A percentile compares a stretch with the other conserved stretches of the same genome.
phyloP scores from a whole-genome alignment of 768 basidiomycete genomes.

The Terana coerulea region DNA sequence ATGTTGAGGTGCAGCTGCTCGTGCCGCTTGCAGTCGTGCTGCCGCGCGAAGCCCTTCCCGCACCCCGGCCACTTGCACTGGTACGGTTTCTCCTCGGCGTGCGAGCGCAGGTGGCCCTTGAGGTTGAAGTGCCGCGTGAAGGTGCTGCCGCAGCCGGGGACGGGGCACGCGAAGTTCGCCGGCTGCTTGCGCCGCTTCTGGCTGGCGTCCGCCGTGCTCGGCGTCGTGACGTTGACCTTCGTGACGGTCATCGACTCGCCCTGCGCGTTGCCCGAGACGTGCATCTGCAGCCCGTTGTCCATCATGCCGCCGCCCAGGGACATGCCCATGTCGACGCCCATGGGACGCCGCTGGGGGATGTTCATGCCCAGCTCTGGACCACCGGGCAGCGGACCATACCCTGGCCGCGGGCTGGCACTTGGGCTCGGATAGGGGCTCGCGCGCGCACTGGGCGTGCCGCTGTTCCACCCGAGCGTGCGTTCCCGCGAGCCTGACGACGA shows the following conservation, averaged over 20 bases:
- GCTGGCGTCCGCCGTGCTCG: constrained; percentile 84
- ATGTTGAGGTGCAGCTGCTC: constrained; percentile 93
- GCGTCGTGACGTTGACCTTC: constrained; percentile 87
- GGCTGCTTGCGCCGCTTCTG: constrained; percentile 84
- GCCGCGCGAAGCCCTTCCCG: constrained; percentile 88
- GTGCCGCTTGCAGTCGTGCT: constrained; percentile 96
- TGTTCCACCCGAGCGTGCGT: constrained; percentile 20
- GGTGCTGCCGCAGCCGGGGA: constrained; percentile 94
- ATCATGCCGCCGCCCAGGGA: constrained; percentile 13
- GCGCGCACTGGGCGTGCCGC: constrained; percentile 29
- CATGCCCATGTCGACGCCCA: constrained; percentile 16
- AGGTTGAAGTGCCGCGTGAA: constrained; percentile 95
- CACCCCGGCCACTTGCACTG: constrained; percentile 94
- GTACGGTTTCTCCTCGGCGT: constrained; percentile 94
- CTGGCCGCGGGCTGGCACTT: constrained; percentile 56
- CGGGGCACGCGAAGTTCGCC: constrained; percentile 86
- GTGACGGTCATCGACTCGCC: constrained; percentile 21
- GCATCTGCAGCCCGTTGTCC: constrained; percentile 13
- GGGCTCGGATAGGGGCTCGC: constrained; percentile 67
- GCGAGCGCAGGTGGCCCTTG: constrained; percentile 93
- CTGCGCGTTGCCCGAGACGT: constrained; percentile 20
- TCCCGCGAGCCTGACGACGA: constrained; percentile 38
- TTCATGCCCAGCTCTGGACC: constrained; percentile 14
- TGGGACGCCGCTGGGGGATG: constrained; percentile 10
- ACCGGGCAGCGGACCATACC: constrained; percentile 43